Percentiles rank a stretch among this genome's conserved stretches.
Conservation (phyloP, 75 land plant species). For the Pseudotsuga menziesii region DNA sequence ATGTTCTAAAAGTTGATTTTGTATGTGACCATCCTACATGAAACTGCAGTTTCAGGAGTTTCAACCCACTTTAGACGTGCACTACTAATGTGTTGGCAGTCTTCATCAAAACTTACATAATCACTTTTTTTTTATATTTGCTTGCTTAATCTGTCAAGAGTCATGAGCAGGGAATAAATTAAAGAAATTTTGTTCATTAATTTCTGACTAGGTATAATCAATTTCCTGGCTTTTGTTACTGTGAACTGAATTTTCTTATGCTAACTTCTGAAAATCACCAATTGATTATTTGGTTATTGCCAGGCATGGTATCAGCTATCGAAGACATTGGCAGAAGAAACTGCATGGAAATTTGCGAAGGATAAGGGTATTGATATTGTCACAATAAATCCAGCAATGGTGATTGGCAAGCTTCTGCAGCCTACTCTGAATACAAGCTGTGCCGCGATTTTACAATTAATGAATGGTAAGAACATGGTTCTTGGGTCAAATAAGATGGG, state of each 20-base stretch:
- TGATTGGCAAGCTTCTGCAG: constrained; percentile 85
- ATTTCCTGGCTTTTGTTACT: background rate
- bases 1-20: background rate
- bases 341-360: constrained; percentile 82
- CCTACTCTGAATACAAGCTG: constrained; percentile 83
- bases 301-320: constrained; percentile 83
- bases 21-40: background rate
- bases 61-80: too few relatives aligned
- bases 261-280: background rate
- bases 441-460: constrained; percentile 49
- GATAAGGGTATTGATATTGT: constrained; percentile 69
- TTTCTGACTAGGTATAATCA: background rate
- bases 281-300: background rate
- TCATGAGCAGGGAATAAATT: background rate
- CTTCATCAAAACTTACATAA: background rate
- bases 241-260: background rate
- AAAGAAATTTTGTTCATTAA: background rate
- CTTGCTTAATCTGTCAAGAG: background rate
- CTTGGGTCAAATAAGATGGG: background rate
- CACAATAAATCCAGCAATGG: constrained; percentile 91
- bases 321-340: constrained; percentile 87
- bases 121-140: background rate
- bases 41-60: background rate
- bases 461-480: constrained; percentile 50
- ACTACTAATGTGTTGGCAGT: background rate